Base-by-base conservation (phyloP, 2,329 filamentous ascomycete species). In the Arachnomyces sp. region DNA sequence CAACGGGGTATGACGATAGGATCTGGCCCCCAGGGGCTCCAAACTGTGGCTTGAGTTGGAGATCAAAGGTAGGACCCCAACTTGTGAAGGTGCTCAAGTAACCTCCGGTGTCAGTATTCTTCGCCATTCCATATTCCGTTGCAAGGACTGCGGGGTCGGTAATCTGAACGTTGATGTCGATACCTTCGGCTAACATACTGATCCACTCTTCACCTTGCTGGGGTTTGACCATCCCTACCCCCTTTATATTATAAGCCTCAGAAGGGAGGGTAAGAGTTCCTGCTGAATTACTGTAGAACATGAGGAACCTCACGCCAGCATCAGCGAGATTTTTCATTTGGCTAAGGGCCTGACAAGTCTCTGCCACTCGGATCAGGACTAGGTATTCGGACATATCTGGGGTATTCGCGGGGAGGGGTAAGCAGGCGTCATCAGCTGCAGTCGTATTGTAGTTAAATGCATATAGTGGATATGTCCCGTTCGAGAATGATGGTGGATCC, bases 21-120 rank as follows among this genome's bases (percentile, higher is more conserved):
- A 81, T 78, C 37, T 67, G 66, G 35, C 74, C 74, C 28, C 77
- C 76, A 2, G 74, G 71, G 38, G 25, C 11, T 38, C 13, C 3
- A 31, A 77, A 56, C 48, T 77, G 68, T 0, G 76, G 75, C 56
- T 76, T 77, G 35, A 73, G 56, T 34, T 72, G 68, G 46, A 76
- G 63, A 50, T 81, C 76, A 55, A 68, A 79, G 2, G 71, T 76
- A 2, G 77, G 77, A 6, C 77, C 77, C 77, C 76, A 81, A 4
- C 69, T 72, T 31, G 72, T 75, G 54, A 64, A 79, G 4, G 56
- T 58, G 50, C 70, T 76, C 28, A 73, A 53, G 34, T 67, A 72
- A 5, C 77, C 77, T 1, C 70, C 73, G 0, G 68, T 71, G 16
- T n/a, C 17, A 7, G 8, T 31, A 29, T 40, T 44, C 4, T 29